These are phyloP conservation scores for Artemisia argyi DNA, from an alignment of 129 eudicot species.

Conservation along the genomic window DNA sequence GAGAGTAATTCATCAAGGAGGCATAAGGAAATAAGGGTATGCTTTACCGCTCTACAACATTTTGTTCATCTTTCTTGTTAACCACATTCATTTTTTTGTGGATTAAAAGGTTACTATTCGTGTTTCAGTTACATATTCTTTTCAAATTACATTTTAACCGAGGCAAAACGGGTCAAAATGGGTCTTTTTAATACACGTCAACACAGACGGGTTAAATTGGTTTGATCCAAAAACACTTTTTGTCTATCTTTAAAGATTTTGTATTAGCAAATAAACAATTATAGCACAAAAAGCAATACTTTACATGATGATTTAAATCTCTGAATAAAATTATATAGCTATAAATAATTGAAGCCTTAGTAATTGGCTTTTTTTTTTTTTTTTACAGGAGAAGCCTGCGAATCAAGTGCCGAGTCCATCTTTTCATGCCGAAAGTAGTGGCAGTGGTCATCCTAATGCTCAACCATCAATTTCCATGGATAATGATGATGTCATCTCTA, in stretches of 20 bases:
- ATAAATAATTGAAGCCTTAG: background rate
- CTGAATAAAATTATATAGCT: too few species aligned
- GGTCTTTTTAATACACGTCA: too few species aligned
- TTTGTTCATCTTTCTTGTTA: background rate
- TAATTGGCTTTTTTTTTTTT: background rate
- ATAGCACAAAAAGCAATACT: too few species aligned
- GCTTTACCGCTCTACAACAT: background rate
- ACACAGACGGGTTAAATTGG: too few species aligned
- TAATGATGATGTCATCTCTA: constrained; percentile 64
- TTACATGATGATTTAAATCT: too few species aligned
- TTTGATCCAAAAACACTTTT: too few species aligned
- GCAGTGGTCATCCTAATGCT: constrained; percentile 49
- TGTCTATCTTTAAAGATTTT: too few species aligned
- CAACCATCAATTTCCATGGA: constrained; percentile 47
- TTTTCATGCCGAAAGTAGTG: constrained; percentile 41
- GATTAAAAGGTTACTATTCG: background rate
- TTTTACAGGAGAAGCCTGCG: constrained; percentile 50
- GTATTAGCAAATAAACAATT: too few species aligned
- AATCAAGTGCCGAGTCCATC: constrained; percentile 50
- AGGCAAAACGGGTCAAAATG: too few species aligned
- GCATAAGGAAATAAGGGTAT: constrained; percentile 74
- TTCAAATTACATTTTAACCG: background rate
- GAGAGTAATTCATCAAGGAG: constrained; percentile 58
- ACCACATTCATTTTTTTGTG: background rate
- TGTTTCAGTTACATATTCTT: background rate